These are phyloP conservation scores for Globisporangium canariense DNA, from an alignment of 352 stramenopile genomes.

Conservation along the genomic window DNA sequence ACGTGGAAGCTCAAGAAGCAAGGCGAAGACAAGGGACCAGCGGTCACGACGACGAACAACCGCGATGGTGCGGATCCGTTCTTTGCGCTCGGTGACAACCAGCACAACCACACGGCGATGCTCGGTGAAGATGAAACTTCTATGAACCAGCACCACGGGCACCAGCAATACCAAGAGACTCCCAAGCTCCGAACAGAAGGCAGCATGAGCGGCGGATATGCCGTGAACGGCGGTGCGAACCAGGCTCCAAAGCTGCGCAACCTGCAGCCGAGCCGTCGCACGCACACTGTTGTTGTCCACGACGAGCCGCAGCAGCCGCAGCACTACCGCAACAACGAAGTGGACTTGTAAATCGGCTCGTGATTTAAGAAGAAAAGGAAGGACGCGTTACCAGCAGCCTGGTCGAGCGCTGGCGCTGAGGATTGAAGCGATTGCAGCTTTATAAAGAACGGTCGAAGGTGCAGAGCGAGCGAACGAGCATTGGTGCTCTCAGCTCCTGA, in stretches of 20 bases:
- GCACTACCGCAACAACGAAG: slow-evolving; percentile 42
- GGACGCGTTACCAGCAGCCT: background rate
- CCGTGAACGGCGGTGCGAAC: background rate
- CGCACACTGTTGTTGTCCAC: slow-evolving; percentile 26
- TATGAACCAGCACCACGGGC: slow-evolving; percentile 10
- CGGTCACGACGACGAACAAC: slow-evolving; percentile 44
- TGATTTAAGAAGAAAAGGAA: background rate
- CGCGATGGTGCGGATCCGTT: slow-evolving; percentile 46
- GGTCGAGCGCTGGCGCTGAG: background rate
- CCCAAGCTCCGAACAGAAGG: slow-evolving; percentile 5
- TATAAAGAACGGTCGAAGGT: slow-evolving; percentile 5
- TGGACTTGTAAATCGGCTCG: slow-evolving; percentile 25
- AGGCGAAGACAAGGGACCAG: slow-evolving; percentile 56
- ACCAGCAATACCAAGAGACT: slow-evolving; percentile 12
- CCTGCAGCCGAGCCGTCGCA: slow-evolving; percentile 22
- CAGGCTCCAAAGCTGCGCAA: slow-evolving; percentile 15
- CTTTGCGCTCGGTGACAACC: slow-evolving; percentile 41
- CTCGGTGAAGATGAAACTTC: slow-evolving; percentile 32
- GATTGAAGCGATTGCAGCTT: slow-evolving; percentile 10
- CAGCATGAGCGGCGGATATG: background rate
- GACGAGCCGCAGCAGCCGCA: slow-evolving; percentile 9
- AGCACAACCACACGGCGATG: slow-evolving; percentile 28
- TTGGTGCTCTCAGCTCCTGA: background rate
- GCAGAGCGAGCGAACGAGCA: background rate
- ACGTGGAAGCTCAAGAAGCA: slow-evolving; percentile 79